phyloP scores from a whole-genome alignment of 2,329 filamentous ascomycete species.

The Tolypocladium pustulatum region DNA sequence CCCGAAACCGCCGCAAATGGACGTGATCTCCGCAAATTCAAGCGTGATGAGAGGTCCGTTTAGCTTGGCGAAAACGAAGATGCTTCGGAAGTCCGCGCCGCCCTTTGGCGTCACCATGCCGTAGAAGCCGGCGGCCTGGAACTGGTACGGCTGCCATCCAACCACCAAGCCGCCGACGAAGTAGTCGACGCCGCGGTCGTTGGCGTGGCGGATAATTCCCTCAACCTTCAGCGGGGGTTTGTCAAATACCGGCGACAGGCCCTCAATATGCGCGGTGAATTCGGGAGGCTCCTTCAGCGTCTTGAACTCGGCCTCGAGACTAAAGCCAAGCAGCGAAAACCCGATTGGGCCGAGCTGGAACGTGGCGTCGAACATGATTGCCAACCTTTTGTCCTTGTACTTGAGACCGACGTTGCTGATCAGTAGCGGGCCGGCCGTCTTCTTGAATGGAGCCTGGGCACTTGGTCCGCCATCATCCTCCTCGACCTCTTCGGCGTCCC shows the following conservation, averaged over 20 bases:
- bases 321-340: conserved; percentile 23
- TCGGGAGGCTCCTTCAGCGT: conserved; percentile 1
- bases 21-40: conserved; percentile 24
- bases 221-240: conserved; percentile 23
- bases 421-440: conserved; percentile 17
- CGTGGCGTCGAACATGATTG: conserved; percentile 21
- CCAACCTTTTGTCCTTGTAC: conserved; percentile 17
- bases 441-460: conserved; percentile 15
- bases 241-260: conserved; percentile 21
- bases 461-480: conserved; percentile 1
- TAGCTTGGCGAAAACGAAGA: conserved; percentile 27
- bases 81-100: conserved; percentile 11
- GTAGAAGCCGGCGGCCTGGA: conserved; percentile 30
- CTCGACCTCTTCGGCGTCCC: background rate
- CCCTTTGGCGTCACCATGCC: conserved; percentile 10
- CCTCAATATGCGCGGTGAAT: conserved; percentile 15
- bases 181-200: conserved; percentile 12
- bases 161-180: conserved; percentile 27
- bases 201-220: conserved; percentile 21
- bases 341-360: conserved; percentile 24
- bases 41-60: conserved; percentile 26
- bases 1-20: conserved; percentile 27
- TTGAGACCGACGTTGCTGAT: conserved; percentile 25
- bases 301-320: conserved; percentile 13
- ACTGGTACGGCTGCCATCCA: conserved; percentile 20